Base-by-base conservation (phyloP, 331 rosid genomes). In the Acacia concinna region DNA sequence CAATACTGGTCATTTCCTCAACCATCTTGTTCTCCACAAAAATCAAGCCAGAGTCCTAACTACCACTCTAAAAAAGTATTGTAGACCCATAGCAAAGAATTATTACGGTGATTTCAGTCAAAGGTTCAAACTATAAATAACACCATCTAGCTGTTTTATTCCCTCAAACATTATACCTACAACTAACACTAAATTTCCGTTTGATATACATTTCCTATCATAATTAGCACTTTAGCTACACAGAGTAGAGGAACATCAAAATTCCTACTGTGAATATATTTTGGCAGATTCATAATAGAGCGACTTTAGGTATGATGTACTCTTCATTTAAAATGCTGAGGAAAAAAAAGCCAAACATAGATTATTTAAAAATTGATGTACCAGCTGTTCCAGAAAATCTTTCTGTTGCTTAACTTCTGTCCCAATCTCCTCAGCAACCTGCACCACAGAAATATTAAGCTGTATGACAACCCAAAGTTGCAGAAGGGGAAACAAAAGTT, bases 391-490 rank as follows among this genome's bases (percentile, higher is more conserved):
- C 28, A 92, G 83, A 82, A 94, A 88, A 79, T 86, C 88, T 54
- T 88, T 87, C 81, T 94, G 97, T 46, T 76, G 81, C 70, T 76
- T 92, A 38, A 91, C 94, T 89, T 92, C 97, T 15, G 89, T 81
- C 47, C 89, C 91, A 40, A 92, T 92, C 68, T 89, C 97, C 83
- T 89, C 87, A 37, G 97, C 97, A 77, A 94, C 92, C 97, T 94
- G 90, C 75, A 68, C 40, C 78, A 84, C 25, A 27, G 40, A 83
- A 44, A 81, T 20, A 52, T 59, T 62, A 20, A 20, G 56, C 3
- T 79, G n/a, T 56, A 43, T 46, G 38, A 78, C 10, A 80, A 64
- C 52, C 60, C n/a, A 66, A 78, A 44, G 20, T 49, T 8, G 12
- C 10, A 21, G 46, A 21, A 49, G 70, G 31, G 75, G 73, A 71